Evolutionary conservation across 257 asterid species (phyloP).

Genomic region (Solanum verrucosum): DNA sequence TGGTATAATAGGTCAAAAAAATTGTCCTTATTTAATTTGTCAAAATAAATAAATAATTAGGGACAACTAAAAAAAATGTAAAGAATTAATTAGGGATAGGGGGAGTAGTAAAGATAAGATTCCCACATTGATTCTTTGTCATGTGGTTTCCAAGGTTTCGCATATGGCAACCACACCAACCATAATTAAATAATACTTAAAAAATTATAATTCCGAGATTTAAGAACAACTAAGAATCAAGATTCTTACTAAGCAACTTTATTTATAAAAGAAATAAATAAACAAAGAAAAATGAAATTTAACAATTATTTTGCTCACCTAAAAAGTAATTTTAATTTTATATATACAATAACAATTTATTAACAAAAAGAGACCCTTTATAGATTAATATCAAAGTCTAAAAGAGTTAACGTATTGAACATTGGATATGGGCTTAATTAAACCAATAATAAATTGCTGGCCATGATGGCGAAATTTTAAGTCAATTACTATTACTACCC

Average conservation of each 20-base stretch:
- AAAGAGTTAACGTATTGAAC: not conserved
- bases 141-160: not conserved
- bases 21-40: too few species aligned
- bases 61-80: too few species aligned
- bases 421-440: not conserved
- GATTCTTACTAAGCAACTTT: not conserved
- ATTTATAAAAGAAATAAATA: not conserved
- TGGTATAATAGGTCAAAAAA: too few species aligned
- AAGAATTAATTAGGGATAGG: too few species aligned
- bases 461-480: not conserved
- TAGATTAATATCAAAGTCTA: not conserved
- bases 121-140: not conserved
- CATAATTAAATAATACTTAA: not conserved
- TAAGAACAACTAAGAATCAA: not conserved
- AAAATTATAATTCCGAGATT: not conserved
- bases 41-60: too few species aligned
- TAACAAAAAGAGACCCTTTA: not conserved
- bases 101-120: not conserved
- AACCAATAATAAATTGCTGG: not conserved
- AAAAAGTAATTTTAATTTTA: not conserved
- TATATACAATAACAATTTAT: not conserved
- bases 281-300: not conserved
- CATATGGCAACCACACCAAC: not conserved
- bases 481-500: not conserved
- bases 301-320: not conserved